These are phyloP conservation scores for Platanthera guangdongensis DNA, from an alignment of 106 monocot species.

Conservation along the genomic window DNA sequence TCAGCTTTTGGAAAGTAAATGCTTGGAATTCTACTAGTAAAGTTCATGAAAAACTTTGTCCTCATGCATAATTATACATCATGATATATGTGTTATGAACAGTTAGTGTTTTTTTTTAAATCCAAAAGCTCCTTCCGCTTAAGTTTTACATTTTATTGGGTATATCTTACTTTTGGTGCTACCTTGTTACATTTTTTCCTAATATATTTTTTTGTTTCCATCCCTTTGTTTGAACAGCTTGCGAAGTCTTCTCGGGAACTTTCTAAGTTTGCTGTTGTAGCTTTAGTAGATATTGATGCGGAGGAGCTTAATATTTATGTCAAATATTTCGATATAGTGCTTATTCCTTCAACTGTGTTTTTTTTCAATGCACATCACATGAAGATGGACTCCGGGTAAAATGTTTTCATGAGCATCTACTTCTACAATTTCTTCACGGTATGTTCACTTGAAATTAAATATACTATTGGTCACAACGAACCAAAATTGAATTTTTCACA, in stretches of 20 bases:
- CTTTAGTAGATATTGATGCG: constrained; percentile 67
- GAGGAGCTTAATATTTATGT: constrained; percentile 80
- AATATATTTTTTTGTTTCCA: not conserved
- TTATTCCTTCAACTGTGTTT: constrained; percentile 78
- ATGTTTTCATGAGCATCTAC: not conserved
- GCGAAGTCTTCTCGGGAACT: constrained; percentile 53
- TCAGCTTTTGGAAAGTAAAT: not conserved
- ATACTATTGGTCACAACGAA: not conserved
- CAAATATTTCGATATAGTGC: constrained; percentile 74
- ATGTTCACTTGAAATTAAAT: not conserved
- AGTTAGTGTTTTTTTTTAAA: not conserved
- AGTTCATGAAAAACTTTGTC: not conserved
- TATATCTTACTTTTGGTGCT: not conserved
- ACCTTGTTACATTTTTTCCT: not conserved
- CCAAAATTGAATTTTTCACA: too few species aligned
- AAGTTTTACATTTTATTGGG: not conserved
- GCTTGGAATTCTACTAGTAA: not conserved
- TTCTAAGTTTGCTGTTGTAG: constrained; percentile 61
- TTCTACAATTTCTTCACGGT: not conserved
- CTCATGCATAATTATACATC: not conserved
- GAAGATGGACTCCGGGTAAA: constrained; percentile 96
- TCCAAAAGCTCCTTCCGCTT: not conserved
- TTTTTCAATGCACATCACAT: constrained; percentile 99
- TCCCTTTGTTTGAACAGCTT: constrained; percentile 31
- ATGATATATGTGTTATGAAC: not conserved